A percentile compares a stretch with the other conserved stretches of the same genome.
Evolutionary conservation across 495 filamentous ascomycete genomes (phyloP).

Genomic region (Jackrogersella minutella): DNA sequence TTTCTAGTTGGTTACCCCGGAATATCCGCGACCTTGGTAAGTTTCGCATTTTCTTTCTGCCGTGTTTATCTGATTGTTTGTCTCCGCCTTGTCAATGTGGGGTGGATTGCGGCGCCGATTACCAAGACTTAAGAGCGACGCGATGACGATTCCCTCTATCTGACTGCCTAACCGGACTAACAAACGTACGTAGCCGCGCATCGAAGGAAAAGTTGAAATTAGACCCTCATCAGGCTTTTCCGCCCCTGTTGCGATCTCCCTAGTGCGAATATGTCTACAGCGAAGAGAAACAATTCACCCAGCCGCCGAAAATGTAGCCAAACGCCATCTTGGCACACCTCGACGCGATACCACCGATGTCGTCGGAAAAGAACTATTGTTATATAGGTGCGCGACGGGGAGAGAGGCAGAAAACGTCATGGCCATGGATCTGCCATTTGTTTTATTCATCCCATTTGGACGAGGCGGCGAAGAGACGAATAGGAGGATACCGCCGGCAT

Average conservation of each 20-base stretch:
- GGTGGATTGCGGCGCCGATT: not conserved
- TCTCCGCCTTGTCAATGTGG: constrained; percentile 17
- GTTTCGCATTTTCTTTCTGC: constrained; percentile 41
- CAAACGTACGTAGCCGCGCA: constrained; percentile 71
- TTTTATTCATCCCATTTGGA: constrained; percentile 95
- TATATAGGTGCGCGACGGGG: constrained; percentile 85
- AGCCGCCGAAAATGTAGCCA: constrained; percentile 89
- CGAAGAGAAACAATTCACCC: constrained; percentile 97
- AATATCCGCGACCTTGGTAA: constrained; percentile 96
- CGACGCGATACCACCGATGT: constrained; percentile 90
- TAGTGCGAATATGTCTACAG: constrained; percentile 93
- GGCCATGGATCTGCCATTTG: constrained; percentile 97
- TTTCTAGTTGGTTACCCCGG: constrained; percentile 97
- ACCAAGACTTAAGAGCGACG: not conserved
- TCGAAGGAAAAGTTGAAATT: constrained; percentile 98
- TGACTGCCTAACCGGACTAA: constrained; percentile 39
- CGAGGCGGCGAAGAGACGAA: constrained; percentile 88
- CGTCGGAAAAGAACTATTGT: constrained; percentile 92
- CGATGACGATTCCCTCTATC: constrained; percentile 1
- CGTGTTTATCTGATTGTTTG: constrained; percentile 9
- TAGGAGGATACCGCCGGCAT: constrained; percentile 88
- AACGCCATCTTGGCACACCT: constrained; percentile 90
- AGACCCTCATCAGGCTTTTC: constrained; percentile 82
- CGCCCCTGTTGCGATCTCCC: constrained; percentile 87
- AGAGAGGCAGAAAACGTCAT: constrained; percentile 87